A percentile compares a stretch with the other conserved stretches of the same genome.
These are phyloP conservation scores for Cladosporium phlei DNA, from an alignment of 2,329 filamentous ascomycete genomes.

Conservation along the genomic window DNA sequence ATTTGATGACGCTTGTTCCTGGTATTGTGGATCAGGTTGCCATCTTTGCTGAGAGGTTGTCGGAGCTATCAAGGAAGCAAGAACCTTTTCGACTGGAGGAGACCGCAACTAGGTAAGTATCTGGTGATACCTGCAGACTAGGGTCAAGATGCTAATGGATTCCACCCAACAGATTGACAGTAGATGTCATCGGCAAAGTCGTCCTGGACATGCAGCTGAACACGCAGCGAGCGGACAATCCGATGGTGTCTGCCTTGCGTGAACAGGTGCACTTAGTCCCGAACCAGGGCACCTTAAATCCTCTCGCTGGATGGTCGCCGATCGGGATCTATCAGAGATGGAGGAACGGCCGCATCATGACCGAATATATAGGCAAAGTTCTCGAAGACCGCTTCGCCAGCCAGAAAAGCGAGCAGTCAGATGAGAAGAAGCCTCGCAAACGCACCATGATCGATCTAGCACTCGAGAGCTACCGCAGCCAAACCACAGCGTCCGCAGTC, in stretches of 20 bases:
- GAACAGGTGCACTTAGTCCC: constrained; percentile 24
- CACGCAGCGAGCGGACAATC: constrained; percentile 31
- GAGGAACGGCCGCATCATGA: constrained; percentile 21
- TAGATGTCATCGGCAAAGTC: constrained; percentile 41
- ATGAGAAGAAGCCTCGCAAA: constrained; percentile 14
- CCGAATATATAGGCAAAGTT: constrained; percentile 25
- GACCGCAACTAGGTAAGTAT: constrained; percentile 29
- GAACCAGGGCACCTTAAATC: constrained; percentile 17
- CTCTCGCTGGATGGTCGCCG: constrained; percentile 19
- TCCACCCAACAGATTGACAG: constrained; percentile 27
- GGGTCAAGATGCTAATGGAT: neutral
- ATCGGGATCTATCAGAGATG: constrained; percentile 20
- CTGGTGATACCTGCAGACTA: neutral
- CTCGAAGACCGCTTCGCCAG: constrained; percentile 32
- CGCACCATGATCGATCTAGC: constrained; percentile 28
- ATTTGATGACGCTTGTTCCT: constrained; percentile 38
- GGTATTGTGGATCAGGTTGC: constrained; percentile 33
- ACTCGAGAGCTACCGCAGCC: constrained; percentile 33
- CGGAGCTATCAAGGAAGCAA: constrained; percentile 30
- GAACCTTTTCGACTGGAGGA: constrained; percentile 39
- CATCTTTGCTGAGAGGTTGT: constrained; percentile 33
- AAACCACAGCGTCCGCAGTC: constrained; percentile 18
- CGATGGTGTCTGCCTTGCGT: constrained; percentile 35
- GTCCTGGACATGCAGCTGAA: constrained; percentile 36
- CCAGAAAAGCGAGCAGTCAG: constrained; percentile 12